These are phyloP conservation scores for Tilletia caries DNA, from an alignment of 1,284 basidiomycete genomes.

Conservation along the genomic window DNA sequence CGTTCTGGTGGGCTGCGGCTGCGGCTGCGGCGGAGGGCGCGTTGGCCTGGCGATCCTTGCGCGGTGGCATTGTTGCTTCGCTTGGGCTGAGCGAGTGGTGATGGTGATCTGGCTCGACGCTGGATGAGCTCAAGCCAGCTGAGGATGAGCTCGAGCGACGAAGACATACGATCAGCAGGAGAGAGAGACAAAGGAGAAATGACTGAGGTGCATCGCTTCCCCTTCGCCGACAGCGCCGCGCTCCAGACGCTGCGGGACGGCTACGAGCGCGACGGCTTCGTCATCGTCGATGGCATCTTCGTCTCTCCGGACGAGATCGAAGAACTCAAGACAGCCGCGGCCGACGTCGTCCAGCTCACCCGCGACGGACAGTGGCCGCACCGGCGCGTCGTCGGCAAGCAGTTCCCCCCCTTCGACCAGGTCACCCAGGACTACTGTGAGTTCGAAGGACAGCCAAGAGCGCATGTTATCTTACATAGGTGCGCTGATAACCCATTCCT, in stretches of 20 bases:
- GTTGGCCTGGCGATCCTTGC: background rate
- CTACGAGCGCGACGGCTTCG: constrained; percentile 70
- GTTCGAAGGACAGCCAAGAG: background rate
- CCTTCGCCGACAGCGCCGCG: background rate
- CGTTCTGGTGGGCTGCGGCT: background rate
- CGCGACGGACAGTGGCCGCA: constrained; percentile 67
- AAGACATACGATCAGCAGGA: background rate
- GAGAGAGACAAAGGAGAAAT: background rate
- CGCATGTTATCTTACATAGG: background rate
- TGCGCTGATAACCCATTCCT: constrained; percentile 61
- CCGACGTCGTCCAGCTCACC: constrained; percentile 61
- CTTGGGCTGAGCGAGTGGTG: background rate
- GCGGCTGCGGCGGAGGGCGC: background rate
- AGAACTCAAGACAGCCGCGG: constrained; percentile 61
- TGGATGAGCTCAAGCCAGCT: background rate
- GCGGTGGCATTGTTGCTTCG: background rate
- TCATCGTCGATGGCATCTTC: constrained; percentile 67
- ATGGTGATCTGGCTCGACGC: background rate
- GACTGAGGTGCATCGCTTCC: background rate
- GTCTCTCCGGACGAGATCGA: constrained; percentile 54
- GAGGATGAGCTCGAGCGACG: background rate
- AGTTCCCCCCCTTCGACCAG: constrained; percentile 72
- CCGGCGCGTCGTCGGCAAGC: constrained; percentile 69
- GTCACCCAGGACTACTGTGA: constrained; percentile 65
- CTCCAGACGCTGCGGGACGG: constrained; percentile 23